Evolutionary conservation across 768 basidiomycete species (phyloP).

Genomic region (Trametes villosa): DNA sequence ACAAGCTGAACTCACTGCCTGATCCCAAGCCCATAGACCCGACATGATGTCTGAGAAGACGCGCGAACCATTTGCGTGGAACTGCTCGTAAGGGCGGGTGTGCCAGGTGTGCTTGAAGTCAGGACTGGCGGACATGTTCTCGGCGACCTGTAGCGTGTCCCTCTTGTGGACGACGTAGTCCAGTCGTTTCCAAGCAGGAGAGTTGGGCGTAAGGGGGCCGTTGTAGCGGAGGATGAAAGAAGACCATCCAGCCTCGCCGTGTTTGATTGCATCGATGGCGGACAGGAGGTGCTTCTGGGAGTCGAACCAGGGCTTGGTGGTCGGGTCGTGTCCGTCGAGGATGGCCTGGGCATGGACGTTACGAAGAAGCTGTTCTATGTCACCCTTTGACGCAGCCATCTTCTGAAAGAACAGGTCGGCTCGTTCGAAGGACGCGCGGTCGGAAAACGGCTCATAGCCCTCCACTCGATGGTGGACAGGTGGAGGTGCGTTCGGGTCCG

Average conservation of each 20-base stretch:
- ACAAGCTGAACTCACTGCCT: constrained; percentile 35
- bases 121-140: constrained; percentile 25
- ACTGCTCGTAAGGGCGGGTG: constrained; percentile 24
- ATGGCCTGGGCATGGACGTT: no score
- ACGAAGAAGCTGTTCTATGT: no score
- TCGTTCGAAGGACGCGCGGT: no score
- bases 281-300: no score
- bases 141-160: not conserved
- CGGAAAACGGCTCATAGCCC: no score
- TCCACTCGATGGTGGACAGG: no score
- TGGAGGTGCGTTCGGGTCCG: no score
- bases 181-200: not conserved
- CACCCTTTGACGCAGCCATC: not conserved
- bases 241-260: not conserved
- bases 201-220: not conserved
- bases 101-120: constrained; percentile 30
- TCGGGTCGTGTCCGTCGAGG: no score
- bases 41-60: constrained; percentile 30
- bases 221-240: not conserved
- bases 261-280: no score
- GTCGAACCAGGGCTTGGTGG: no score
- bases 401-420: no score
- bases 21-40: constrained; percentile 35
- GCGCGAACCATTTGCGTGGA: constrained; percentile 7
- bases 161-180: not conserved